Evolutionary conservation across 1,139 yeast species (phyloP), one percentile per base, ranked within the genome.

Genomic region (Schizosaccharomyces versatilis): DNA sequence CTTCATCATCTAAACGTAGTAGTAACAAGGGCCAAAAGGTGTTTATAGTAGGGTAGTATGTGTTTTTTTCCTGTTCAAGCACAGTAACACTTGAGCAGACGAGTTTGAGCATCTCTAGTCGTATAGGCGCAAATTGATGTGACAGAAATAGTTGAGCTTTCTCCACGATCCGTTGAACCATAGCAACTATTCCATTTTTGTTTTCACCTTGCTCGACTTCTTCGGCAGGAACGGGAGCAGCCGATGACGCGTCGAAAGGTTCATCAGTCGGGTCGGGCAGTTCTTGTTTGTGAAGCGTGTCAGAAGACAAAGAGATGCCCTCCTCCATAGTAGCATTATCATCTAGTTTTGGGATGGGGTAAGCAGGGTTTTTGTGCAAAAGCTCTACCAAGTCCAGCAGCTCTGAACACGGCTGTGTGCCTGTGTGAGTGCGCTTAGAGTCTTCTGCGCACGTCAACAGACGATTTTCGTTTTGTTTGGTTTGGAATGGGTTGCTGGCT

Each of bases 71-170:
- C 0, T 88, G 73, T 1, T 85, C 74, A 51, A 90, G 68, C 41
- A 84, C 64, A 0, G 88, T 85, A 41, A 81, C 68, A 0, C 77
- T 68, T 15, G 69, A 66, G 2, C 67, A 63, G 41, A 81, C 66
- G 0, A 84, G 72, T 36, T 67, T 70, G 52, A 86, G 65, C 7
- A 85, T 73, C 57, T 77, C 79, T 9, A 74, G 64, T 54, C 77
- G 75, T 38, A 88, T 67, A 1, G 71, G 66, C 6, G 72, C 65
- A 0, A 94, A 80, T 1, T 78, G 77, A 60, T 84, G 93, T 1
- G 85, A 77, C 42, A 85, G 66, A 54, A 85, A 71, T 57, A 82
- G 67, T 57, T 84, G 81, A 1, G 93, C 81, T 63, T 85, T 84
- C 10, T 72, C 74, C 56, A 79, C 72, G 8, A 90, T 78, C 57